These are phyloP conservation scores for Aspergillus wentii DNA, from an alignment of 495 filamentous ascomycete genomes.

Conservation along the genomic window DNA sequence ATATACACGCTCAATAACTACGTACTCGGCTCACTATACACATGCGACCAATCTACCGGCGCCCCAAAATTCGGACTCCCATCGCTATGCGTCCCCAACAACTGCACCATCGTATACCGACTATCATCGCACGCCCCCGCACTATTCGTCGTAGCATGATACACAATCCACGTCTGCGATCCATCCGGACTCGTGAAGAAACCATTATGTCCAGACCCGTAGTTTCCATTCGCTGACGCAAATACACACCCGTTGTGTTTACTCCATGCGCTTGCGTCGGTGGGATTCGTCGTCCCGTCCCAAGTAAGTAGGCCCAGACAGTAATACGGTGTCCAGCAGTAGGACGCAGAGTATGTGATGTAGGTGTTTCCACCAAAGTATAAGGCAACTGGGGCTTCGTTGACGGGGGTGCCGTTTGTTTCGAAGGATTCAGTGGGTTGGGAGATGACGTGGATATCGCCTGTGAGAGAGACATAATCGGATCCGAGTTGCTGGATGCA, in stretches of 20 bases:
- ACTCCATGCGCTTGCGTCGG: conserved; percentile 33
- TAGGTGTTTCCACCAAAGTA: conserved; percentile 43
- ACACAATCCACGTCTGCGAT: conserved; percentile 43
- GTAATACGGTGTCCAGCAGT: conserved; percentile 49
- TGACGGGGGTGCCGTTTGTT: conserved; percentile 40
- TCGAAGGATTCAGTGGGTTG: conserved; percentile 44
- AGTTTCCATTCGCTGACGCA: conserved; percentile 42
- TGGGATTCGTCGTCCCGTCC: conserved; percentile 31
- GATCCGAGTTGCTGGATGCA: conserved; percentile 29
- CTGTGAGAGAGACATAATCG: conserved; percentile 20
- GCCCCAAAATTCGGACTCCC: conserved; percentile 43
- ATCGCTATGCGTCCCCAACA: conserved; percentile 38
- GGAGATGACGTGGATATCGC: conserved; percentile 32
- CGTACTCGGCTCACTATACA: no score
- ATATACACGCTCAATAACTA: no score
- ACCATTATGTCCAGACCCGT: conserved; percentile 50
- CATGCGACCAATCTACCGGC: conserved; percentile 13
- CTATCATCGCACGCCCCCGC: conserved; percentile 39
- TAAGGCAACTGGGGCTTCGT: conserved; percentile 45
- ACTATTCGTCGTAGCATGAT: conserved; percentile 41
- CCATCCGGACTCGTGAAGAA: conserved; percentile 42
- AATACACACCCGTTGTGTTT: conserved; percentile 32
- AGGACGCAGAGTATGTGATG: conserved; percentile 45
- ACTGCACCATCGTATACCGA: conserved; percentile 45
- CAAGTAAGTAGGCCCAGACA: conserved; percentile 45